These are phyloP conservation scores for Sphaerulina vaccinii DNA, from an alignment of 2,329 filamentous ascomycete genomes.

Conservation along the genomic window DNA sequence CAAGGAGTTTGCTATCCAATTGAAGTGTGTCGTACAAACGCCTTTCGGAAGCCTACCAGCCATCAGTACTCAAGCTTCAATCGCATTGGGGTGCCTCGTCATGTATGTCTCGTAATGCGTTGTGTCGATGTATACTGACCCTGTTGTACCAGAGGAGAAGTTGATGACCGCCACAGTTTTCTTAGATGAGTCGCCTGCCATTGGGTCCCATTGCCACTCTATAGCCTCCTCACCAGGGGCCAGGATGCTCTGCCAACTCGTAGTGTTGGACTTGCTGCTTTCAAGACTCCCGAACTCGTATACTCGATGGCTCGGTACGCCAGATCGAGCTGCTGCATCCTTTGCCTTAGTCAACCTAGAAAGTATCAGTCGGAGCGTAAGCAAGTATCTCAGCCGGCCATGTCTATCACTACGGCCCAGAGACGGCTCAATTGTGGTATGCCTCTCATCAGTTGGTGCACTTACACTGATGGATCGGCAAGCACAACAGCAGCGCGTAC, in stretches of 20 bases:
- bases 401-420: too few species aligned
- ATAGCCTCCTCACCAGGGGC: conserved; percentile 2
- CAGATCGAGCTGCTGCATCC: conserved; percentile 55
- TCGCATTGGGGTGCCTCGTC: too few species aligned
- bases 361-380: too few species aligned
- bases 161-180: conserved; percentile 64
- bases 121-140: too few species aligned
- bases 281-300: conserved; percentile 51
- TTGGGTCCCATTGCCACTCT: conserved; percentile 10
- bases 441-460: too few species aligned
- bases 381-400: too few species aligned
- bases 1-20: conserved; percentile 74
- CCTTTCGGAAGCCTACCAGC: too few species aligned
- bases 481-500: conserved; percentile 67
- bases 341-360: conserved; percentile 58
- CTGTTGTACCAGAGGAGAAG: conserved; percentile 77
- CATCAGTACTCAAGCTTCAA: too few species aligned
- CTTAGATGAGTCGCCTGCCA: conserved; percentile 5
- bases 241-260: conserved; percentile 7
- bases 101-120: too few species aligned
- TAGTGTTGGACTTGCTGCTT: neutral
- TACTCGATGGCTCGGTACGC: conserved; percentile 55
- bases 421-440: too few species aligned
- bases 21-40: conserved; percentile 75
- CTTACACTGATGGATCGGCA: conserved; percentile 53